Conservation (phyloP, 768 basidiomycete genomes). For the Sporobolomyces roseus region DNA sequence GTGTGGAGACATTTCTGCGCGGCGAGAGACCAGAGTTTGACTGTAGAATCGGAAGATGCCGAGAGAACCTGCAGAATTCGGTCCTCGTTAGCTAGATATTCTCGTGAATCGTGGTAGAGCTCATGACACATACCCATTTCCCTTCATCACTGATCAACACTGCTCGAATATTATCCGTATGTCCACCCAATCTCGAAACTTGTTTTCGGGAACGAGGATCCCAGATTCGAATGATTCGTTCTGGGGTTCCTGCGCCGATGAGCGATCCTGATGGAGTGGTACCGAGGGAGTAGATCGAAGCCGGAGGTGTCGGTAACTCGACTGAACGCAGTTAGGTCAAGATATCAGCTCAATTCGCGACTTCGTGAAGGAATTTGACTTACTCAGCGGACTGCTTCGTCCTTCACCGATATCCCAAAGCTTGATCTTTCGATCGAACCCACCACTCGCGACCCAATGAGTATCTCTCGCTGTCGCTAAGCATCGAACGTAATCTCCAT, state of each 20-base stretch:
- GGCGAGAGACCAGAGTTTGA: slow-evolving; percentile 91
- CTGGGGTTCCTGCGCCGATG: slow-evolving; percentile 85
- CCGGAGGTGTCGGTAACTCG: slow-evolving; percentile 60
- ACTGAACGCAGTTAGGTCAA: slow-evolving; percentile 44
- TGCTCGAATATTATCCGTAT: slow-evolving; percentile 93
- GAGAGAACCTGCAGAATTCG: slow-evolving; percentile 33
- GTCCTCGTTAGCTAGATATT: slow-evolving; percentile 23
- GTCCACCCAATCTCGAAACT: slow-evolving; percentile 79
- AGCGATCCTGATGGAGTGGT: slow-evolving; percentile 73
- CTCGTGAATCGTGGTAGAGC: slow-evolving; percentile 46
- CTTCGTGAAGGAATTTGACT: not conserved
- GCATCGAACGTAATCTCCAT: slow-evolving; percentile 74
- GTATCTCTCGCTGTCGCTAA: slow-evolving; percentile 54
- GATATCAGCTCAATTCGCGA: no score
- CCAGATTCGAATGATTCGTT: slow-evolving; percentile 85
- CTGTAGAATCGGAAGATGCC: slow-evolving; percentile 56
- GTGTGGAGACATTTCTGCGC: slow-evolving; percentile 86
- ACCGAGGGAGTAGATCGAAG: slow-evolving; percentile 71
- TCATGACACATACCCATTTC: slow-evolving; percentile 63
- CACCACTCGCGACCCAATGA: slow-evolving; percentile 86
- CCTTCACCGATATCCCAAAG: slow-evolving; percentile 77
- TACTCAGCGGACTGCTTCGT: slow-evolving; percentile 20
- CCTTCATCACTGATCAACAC: slow-evolving; percentile 86
- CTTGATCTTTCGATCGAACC: slow-evolving; percentile 89
- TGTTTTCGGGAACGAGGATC: slow-evolving; percentile 79